Evolutionary conservation across 2,329 filamentous ascomycete genomes (phyloP).

Genomic region (Atkinsonella texensis): DNA sequence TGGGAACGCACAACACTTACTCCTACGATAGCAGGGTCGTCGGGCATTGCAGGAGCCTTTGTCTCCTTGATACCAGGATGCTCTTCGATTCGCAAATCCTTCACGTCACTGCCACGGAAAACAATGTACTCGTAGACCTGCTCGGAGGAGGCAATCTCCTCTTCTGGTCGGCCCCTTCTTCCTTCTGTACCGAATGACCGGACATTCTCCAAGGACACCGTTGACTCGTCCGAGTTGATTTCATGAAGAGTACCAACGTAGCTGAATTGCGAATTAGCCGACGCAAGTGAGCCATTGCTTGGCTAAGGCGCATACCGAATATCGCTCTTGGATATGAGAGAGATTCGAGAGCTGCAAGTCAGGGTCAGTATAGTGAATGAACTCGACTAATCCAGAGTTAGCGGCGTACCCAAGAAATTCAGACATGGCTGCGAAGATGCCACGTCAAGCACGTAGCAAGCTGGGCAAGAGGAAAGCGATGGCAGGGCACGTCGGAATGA

Average conservation of each 20-base stretch:
- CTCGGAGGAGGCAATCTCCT: constrained; percentile 74
- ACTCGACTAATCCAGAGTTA: neutral
- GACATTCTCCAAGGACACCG: constrained; percentile 94
- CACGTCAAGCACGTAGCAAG: constrained; percentile 29
- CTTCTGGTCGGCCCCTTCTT: constrained; percentile 62
- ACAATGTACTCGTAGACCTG: constrained; percentile 98
- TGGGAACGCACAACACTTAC: constrained; percentile 50
- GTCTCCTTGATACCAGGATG: constrained; percentile 62
- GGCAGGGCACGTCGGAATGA: constrained; percentile 11
- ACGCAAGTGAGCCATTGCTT: constrained; percentile 2
- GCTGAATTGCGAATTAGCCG: constrained; percentile 38
- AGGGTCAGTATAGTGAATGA: neutral
- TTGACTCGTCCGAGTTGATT: constrained; percentile 95
- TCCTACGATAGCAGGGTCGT: constrained; percentile 92
- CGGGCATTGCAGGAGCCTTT: constrained; percentile 66
- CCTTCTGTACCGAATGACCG: constrained; percentile 90
- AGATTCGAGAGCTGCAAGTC: constrained; percentile 68
- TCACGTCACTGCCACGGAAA: constrained; percentile 95
- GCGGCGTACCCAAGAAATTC: constrained; percentile 45
- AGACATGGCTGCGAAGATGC: constrained; percentile 35
- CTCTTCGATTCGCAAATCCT: constrained; percentile 90
- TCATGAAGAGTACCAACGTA: constrained; percentile 94
- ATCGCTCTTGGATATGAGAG: constrained; percentile 92
- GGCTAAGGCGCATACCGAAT: constrained; percentile 58
- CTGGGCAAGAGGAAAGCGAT: constrained; percentile 13